Evolutionary conservation across 2,329 filamentous ascomycete genomes (phyloP), one percentile per base, ranked within the genome.

Genomic region (Ascochyta clinopodiicola): DNA sequence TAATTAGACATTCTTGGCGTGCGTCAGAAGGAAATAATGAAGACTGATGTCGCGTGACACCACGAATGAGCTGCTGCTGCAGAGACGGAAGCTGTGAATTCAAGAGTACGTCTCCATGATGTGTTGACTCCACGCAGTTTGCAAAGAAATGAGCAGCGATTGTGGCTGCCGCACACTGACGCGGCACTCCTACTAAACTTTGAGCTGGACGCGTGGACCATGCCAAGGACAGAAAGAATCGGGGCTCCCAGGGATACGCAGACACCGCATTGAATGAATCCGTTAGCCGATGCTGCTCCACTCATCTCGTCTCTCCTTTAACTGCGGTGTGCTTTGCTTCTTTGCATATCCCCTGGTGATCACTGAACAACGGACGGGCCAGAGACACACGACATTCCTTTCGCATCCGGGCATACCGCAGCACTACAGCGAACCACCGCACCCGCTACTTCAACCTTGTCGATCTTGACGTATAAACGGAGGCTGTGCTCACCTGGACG

Each of bases 251-350:
- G 52, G 46, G 52, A 51, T 56, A 46, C 22, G 27, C 36, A 51
- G 36, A 24, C 29, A 56, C 35, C 31, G 46, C 43, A 51, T 56
- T 36, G 42, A 45, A 49, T 22, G 31, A 37, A 25, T 12, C 51
- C 46, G 46, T 34, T 37, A 46, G 43, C 46, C 46, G 42, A 12
- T 50, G 46, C 27, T 38, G 12, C 46, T 56, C 52, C 46, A 56
- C 52, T 50, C 43, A 31, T 37, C 19, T 51, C 52, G 51, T 19
- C 27, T 56, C 52, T 51, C 52, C 52, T 56, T 56, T 46, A 46
- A 46, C 43, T 43, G 37, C 27, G 36, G 35, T 45, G 31, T 42
- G 39, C 29, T 32, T 22, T 55, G 35, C 27, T 37, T 27, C 36
- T 29, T 29, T 50, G 34, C 40, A 39, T 36, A 31, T 15, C 36